Base-by-base conservation (phyloP, 2,329 filamentous ascomycete genomes). In the Neonectria ditissima region DNA sequence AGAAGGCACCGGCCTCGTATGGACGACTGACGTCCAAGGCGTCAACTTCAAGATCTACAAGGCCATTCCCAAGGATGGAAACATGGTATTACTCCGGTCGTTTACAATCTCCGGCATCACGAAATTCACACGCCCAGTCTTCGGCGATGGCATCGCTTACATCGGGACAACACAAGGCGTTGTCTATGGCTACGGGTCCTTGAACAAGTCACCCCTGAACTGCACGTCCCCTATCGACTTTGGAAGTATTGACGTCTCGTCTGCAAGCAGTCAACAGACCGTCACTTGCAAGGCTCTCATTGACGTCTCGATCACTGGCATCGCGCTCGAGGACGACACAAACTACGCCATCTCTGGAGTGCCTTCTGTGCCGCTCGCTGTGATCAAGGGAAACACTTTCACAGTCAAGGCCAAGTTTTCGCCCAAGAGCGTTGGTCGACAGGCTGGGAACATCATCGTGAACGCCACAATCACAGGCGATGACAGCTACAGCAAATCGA, bases 101-200 rank as follows among this genome's bases (percentile, higher is more conserved):
- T 87, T 87, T 66, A 82, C 82, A 26, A 79, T 87, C 13, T 78
- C 81, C 0, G 84, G 83, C 0, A 80, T 83, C 4, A 84, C 80
- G 48, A 89, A 89, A 74, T 89, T 89, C 65, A 83, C 82, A 3
- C 80, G 86, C 2, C 84, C 86, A 1, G 84, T 86, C 2, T 88
- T 89, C 59, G 86, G 86, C 7, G 80, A 89, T 60, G 85, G 84
- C 0, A 80, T 82, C 59, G 81, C 83, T 2, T 89, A 88, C 63
- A 73, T 88, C n/a, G 84, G 83, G 10, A 85, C 82, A 1, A 83
- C 77, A 3, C 74, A 77, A 24, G 87, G 86, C 4, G 82, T 76
- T 58, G 71, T 89, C 20, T 87, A 87, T 30, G 86, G 80, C 2
- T 87, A 86, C 58, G 86, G 86, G 1, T 84, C 85, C 0, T 85